Evolutionary conservation across 805 yeast genomes (phyloP).

Genomic region (Lipomyces sp.): DNA sequence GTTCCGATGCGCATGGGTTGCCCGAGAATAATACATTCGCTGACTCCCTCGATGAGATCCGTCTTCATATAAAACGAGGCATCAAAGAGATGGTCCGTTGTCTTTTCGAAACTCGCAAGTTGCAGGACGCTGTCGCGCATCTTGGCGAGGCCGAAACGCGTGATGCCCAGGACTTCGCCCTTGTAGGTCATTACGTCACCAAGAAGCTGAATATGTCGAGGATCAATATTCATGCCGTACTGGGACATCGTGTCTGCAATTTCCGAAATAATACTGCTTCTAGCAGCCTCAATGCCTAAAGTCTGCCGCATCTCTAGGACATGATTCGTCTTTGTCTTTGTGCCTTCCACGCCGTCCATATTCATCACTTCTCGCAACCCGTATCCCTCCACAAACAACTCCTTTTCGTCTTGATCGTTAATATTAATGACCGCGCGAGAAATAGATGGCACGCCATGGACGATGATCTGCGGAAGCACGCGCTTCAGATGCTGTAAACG

Average conservation of each 20-base stretch:
- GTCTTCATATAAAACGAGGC: constrained; percentile 98
- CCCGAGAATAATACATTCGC: constrained; percentile 95
- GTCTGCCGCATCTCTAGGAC: constrained; percentile 84
- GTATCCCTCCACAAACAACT: constrained; percentile 93
- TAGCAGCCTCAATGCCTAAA: constrained; percentile 96
- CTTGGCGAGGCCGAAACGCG: constrained; percentile 95
- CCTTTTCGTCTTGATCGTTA: constrained; percentile 74
- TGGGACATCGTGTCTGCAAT: constrained; percentile 97
- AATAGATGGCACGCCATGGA: constrained; percentile 88
- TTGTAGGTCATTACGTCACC: constrained; percentile 99
- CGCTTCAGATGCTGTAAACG: constrained; percentile 88
- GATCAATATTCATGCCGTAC: constrained; percentile 99
- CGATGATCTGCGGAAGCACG: constrained; percentile 79
- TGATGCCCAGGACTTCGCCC: constrained; percentile 97
- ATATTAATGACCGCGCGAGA: constrained; percentile 96
- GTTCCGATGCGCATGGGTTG: constrained; percentile 98
- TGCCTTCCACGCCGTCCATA: constrained; percentile 93
- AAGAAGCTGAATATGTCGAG: constrained; percentile 94
- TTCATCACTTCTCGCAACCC: constrained; percentile 95
- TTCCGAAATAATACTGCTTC: constrained; percentile 87
- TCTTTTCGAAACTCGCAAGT: constrained; percentile 94
- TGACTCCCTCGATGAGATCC: constrained; percentile 94
- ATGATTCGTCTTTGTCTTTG: constrained; percentile 85
- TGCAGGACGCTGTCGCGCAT: constrained; percentile 98
- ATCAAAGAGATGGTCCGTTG: constrained; percentile 96